phyloP scores from a whole-genome alignment of 495 filamentous ascomycete genomes.

The Neurospora sp. region DNA sequence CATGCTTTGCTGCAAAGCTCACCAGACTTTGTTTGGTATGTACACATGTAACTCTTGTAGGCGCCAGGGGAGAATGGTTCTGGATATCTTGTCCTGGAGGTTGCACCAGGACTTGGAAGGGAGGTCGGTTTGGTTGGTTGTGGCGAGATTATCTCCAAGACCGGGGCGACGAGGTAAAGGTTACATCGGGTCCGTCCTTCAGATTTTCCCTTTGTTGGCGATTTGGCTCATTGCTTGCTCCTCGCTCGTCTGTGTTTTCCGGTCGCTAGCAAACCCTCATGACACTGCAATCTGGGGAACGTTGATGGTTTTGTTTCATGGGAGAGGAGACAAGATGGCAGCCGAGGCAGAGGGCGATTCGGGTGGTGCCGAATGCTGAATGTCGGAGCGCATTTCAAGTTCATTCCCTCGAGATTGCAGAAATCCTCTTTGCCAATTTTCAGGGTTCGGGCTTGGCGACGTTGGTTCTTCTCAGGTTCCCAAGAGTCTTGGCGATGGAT shows the following conservation, averaged over 20 bases:
- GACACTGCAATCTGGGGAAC: neutral
- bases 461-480: neutral
- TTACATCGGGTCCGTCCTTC: neutral
- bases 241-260: neutral
- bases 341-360: neutral
- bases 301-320: neutral
- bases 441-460: neutral
- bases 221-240: neutral
- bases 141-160: neutral
- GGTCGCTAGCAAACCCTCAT: neutral
- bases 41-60: neutral
- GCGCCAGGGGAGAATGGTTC: neutral
- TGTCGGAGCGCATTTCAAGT: neutral
- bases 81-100: neutral
- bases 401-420: neutral
- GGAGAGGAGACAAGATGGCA: neutral
- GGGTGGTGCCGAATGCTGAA: neutral
- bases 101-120: neutral
- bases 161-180: neutral
- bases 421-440: neutral
- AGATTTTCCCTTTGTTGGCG: neutral
- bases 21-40: neutral
- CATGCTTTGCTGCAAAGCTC: neutral
- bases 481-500: neutral
- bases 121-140: neutral